These are phyloP conservation scores for Auricularia sp. DNA, from an alignment of 768 basidiomycete genomes.

Conservation along the genomic window DNA sequence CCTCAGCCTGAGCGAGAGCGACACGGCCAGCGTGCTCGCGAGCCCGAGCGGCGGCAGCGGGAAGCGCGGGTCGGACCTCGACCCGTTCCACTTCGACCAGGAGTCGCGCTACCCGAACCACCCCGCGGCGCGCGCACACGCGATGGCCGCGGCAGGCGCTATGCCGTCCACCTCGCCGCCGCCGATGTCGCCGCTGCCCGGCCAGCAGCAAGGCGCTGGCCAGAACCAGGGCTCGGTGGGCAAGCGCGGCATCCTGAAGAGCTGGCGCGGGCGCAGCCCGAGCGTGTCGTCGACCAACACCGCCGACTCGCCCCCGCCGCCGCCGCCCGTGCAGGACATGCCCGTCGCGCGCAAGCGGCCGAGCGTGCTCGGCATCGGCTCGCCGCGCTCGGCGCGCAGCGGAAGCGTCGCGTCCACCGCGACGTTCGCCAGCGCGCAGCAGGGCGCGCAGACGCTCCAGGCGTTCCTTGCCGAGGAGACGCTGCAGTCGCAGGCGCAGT, in stretches of 20 bases:
- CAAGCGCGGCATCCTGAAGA: not conserved
- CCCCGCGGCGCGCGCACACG: not conserved
- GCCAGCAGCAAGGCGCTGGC: too few species aligned
- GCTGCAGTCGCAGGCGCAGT: not conserved
- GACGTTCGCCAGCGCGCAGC: not conserved
- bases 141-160: not conserved
- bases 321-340: not conserved
- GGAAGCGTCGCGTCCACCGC: not conserved
- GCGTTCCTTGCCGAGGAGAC: not conserved
- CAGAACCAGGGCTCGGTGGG: not conserved
- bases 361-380: not conserved
- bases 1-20: not conserved
- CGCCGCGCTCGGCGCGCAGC: not conserved
- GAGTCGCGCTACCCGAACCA: slow-evolving; percentile 52
- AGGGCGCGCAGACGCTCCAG: not conserved
- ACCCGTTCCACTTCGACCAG: slow-evolving; percentile 59
- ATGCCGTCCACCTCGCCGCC: not conserved
- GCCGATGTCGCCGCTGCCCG: not conserved
- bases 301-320: not conserved
- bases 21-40: not conserved
- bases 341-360: not conserved
- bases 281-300: not conserved
- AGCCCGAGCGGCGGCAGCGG: not conserved
- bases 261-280: not conserved
- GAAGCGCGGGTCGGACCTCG: slow-evolving; percentile 19